Evolutionary conservation across 129 eudicot genomes (phyloP).

Genomic region (Helianthus annuus): DNA sequence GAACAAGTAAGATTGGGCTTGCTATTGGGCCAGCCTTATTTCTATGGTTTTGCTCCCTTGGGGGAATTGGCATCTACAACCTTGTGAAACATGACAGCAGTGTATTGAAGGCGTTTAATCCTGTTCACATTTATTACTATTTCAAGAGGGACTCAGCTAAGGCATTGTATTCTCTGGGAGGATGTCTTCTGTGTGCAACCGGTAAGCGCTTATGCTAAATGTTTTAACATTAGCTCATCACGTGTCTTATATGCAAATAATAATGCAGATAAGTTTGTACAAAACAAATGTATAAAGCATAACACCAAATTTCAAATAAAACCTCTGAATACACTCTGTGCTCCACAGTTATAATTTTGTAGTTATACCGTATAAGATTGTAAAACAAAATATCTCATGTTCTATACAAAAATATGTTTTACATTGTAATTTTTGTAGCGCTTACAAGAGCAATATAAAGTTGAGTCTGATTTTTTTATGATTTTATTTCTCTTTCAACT

Average conservation of each 20-base stretch:
- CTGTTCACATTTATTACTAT: slow-evolving; percentile 81
- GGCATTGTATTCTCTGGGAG: slow-evolving; percentile 94
- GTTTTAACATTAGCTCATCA: background rate
- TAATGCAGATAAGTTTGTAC: background rate
- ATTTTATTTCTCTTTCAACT: background rate
- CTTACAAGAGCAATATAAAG: background rate
- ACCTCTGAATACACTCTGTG: background rate
- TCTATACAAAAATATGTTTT: background rate
- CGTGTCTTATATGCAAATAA: background rate
- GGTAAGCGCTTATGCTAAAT: slow-evolving; percentile 47
- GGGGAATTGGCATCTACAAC: slow-evolving; percentile 90
- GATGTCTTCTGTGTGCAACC: slow-evolving; percentile 90
- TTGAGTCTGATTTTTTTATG: background rate
- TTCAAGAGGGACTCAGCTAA: slow-evolving; percentile 78
- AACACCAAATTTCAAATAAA: slow-evolving; percentile 2
- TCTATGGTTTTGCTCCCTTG: slow-evolving; percentile 92
- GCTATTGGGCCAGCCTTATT: slow-evolving; percentile 86
- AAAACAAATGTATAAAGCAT: background rate
- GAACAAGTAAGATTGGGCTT: slow-evolving; percentile 96
- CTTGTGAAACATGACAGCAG: slow-evolving; percentile 71
- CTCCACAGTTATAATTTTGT: background rate
- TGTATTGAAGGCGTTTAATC: slow-evolving; percentile 86
- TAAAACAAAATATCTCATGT: background rate
- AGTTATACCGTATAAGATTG: background rate
- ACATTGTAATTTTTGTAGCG: slow-evolving; percentile 3